phyloP scores from a whole-genome alignment of 805 yeast species.

The Spathaspora arborariae region DNA sequence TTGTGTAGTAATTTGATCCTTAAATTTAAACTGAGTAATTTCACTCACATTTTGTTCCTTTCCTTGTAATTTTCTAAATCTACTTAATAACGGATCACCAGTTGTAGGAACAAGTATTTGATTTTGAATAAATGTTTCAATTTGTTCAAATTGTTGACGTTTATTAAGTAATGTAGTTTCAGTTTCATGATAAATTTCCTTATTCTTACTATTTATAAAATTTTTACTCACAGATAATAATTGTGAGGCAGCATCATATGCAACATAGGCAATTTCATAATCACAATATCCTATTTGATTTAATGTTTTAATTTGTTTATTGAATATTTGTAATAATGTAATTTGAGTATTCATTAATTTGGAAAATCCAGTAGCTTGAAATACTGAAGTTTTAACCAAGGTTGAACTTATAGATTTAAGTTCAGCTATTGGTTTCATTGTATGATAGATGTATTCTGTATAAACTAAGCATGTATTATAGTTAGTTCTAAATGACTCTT shows the following conservation, averaged over 20 bases:
- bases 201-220: constrained; percentile 9
- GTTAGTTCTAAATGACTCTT: too few species aligned
- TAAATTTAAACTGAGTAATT: constrained; percentile 8
- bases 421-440: constrained; percentile 5
- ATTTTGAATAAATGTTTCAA: background rate
- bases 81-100: constrained; percentile 1
- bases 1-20: constrained; percentile 13
- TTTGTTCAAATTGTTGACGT: constrained; percentile 6
- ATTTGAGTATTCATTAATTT: constrained; percentile 25
- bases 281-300: constrained; percentile 32
- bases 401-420: constrained; percentile 3
- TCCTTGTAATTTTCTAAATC: constrained; percentile 2
- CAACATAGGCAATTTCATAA: constrained; percentile 31
- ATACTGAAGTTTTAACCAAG: constrained; percentile 1
- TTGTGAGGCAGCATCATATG: constrained; percentile 15
- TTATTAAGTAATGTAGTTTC: constrained; percentile 13
- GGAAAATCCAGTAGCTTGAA: constrained; percentile 3
- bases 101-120: background rate
- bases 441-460: background rate
- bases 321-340: constrained; percentile 31
- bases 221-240: constrained; percentile 9
- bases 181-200: constrained; percentile 15
- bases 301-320: constrained; percentile 26
- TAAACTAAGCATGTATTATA: too few species aligned
- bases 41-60: background rate